Conservation (phyloP, 768 basidiomycete species). For the Boletus patriciae region DNA sequence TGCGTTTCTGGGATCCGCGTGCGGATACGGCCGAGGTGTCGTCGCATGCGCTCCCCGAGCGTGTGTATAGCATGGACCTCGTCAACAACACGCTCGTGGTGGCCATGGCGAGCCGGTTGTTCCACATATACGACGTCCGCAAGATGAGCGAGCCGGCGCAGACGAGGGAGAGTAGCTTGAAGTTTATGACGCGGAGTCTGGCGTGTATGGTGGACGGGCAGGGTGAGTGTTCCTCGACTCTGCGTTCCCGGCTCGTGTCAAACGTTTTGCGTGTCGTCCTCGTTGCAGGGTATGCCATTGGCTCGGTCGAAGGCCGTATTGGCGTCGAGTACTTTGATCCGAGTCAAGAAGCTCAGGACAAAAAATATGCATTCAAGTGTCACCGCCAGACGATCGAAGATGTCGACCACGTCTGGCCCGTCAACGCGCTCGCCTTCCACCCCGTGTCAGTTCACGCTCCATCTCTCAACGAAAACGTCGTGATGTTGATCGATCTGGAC, state of each 20-base stretch:
- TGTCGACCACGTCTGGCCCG: constrained; percentile 95
- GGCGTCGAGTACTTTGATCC: constrained; percentile 97
- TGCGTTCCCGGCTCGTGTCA: too few species aligned
- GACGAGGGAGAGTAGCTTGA: constrained; percentile 87
- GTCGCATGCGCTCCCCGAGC: constrained; percentile 69
- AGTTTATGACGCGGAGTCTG: constrained; percentile 90
- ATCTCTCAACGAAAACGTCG: neutral
- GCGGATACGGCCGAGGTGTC: constrained; percentile 55
- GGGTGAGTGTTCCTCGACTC: constrained; percentile 46
- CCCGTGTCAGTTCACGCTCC: constrained; percentile 56
- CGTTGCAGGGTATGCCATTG: constrained; percentile 79
- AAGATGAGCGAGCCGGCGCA: constrained; percentile 75
- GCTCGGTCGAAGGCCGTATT: constrained; percentile 93
- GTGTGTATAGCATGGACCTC: constrained; percentile 82
- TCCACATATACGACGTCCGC: constrained; percentile 86
- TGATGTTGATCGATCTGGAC: neutral
- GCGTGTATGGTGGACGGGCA: constrained; percentile 93
- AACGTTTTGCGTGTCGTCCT: neutral
- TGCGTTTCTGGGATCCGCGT: constrained; percentile 87
- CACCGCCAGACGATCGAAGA: constrained; percentile 89
- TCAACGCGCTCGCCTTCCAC: constrained; percentile 94
- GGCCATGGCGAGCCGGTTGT: constrained; percentile 87
- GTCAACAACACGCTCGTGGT: constrained; percentile 81
- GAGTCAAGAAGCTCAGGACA: constrained; percentile 70
- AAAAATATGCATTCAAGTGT: constrained; percentile 88